A percentile compares a stretch with the other conserved stretches of the same genome.
phyloP scores from a whole-genome alignment of 2,329 filamentous ascomycete genomes.

The Colletotrichum agaves region DNA sequence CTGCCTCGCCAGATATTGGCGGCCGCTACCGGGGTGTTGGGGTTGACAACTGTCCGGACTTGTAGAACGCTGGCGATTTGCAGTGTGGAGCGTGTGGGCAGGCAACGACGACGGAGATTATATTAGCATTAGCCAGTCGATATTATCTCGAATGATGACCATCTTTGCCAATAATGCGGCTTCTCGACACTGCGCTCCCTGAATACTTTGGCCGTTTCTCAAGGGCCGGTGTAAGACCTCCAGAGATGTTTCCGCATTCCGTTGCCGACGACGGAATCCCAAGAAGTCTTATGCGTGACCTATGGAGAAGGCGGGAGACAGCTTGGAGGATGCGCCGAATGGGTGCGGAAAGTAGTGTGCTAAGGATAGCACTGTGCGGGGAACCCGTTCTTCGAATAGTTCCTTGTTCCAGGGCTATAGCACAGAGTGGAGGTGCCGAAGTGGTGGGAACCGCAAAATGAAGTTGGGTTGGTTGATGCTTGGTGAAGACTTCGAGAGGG shows the following conservation, averaged over 20 bases:
- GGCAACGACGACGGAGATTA: slow-evolving; percentile 3
- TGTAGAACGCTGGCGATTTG: slow-evolving; percentile 29
- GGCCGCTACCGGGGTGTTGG: slow-evolving; percentile 18
- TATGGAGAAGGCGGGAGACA: slow-evolving; percentile 18
- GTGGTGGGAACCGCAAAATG: not conserved
- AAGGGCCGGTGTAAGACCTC: not conserved
- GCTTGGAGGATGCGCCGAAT: slow-evolving; percentile 7
- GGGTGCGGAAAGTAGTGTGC: not conserved
- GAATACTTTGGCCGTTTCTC: not conserved
- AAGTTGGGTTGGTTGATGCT: not conserved
- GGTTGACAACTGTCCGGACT: slow-evolving; percentile 22
- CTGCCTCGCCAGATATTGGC: not conserved
- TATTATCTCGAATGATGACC: slow-evolving; percentile 1
- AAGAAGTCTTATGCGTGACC: slow-evolving; percentile 2
- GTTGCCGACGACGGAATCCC: slow-evolving; percentile 25
- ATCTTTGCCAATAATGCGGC: slow-evolving; percentile 1
- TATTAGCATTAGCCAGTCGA: not conserved
- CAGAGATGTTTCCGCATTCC: slow-evolving; percentile 10
- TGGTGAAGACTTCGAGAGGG: not conserved
- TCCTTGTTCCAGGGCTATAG: not conserved
- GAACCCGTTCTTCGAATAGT: not conserved
- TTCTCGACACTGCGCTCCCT: not conserved
- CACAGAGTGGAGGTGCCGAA: not conserved
- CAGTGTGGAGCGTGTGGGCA: slow-evolving; percentile 18
- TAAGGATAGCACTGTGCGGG: slow-evolving; percentile 2